Evolutionary conservation across 176 grass and related monocot genomes (phyloP).

Genomic region (Urochloa ruziziensis): DNA sequence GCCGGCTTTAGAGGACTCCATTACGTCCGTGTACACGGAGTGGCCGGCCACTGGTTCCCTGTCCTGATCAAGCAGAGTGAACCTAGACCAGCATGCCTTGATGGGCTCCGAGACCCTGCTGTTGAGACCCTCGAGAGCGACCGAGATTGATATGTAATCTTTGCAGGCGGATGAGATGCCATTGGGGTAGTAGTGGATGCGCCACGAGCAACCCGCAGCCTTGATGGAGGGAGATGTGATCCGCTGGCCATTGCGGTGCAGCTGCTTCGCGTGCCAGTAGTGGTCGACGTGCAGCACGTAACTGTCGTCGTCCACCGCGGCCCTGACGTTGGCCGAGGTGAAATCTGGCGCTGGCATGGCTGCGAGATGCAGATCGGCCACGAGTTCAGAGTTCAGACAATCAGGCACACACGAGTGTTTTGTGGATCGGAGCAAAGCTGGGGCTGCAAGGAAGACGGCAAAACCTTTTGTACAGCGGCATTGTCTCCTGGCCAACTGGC

Average conservation of each 20-base stretch:
- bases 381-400: too few relatives aligned
- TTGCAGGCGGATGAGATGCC: background rate
- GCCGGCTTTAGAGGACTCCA: too few relatives aligned
- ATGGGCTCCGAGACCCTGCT: background rate
- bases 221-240: background rate
- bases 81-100: background rate
- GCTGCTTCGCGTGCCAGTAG: background rate
- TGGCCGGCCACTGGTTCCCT: background rate
- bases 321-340: background rate
- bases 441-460: too few relatives aligned
- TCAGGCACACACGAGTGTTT: too few relatives aligned
- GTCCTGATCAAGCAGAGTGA: background rate
- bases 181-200: background rate
- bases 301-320: fast-evolving
- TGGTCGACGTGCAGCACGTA: background rate
- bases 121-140: background rate
- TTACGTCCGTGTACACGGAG: background rate
- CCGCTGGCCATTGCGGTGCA: background rate
- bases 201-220: background rate
- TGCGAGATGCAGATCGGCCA: too few relatives aligned
- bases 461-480: too few relatives aligned
- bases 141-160: background rate
- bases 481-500: too few relatives aligned
- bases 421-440: too few relatives aligned
- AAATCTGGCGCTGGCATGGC: background rate